phyloP scores from a whole-genome alignment of 1,284 basidiomycete species.

The Amylostereum chailletii region DNA sequence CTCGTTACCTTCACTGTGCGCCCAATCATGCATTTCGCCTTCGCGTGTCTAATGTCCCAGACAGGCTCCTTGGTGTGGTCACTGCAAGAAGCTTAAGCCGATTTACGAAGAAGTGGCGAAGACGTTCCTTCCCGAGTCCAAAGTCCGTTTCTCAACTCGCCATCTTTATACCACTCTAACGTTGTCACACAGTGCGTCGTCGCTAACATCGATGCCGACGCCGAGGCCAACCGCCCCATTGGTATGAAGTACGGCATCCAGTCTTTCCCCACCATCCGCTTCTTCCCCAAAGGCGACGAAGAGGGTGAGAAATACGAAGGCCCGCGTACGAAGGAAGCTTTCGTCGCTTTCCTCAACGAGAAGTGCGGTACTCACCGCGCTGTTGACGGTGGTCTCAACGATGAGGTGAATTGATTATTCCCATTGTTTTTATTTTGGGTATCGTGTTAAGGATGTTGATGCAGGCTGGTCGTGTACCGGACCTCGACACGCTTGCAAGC shows the following conservation, averaged over 20 bases:
- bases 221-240: conserved; percentile 68
- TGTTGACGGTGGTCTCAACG: conserved; percentile 73
- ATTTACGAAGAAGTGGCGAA: conserved; percentile 79
- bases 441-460: background rate
- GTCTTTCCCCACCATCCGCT: conserved; percentile 89
- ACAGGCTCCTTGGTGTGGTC: conserved; percentile 79
- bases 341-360: conserved; percentile 76
- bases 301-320: conserved; percentile 63
- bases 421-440: background rate
- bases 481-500: conserved; percentile 74
- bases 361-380: conserved; percentile 83
- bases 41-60: conserved; percentile 1
- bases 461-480: conserved; percentile 73
- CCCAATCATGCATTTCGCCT: conserved; percentile 2
- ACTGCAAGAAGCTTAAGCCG: conserved; percentile 85
- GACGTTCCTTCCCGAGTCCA: conserved; percentile 70
- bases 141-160: conserved; percentile 35
- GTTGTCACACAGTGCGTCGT: conserved; percentile 59
- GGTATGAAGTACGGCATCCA: conserved; percentile 68
- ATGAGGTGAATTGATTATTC: conserved; percentile 37
- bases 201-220: conserved; percentile 88
- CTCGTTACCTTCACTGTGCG: conserved; percentile 83
- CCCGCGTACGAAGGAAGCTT: conserved; percentile 58
- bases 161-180: background rate
- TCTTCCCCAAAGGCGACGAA: conserved; percentile 71